Evolutionary conservation across 805 yeast species (phyloP).

Genomic region (Metschnikowia gruessii): DNA sequence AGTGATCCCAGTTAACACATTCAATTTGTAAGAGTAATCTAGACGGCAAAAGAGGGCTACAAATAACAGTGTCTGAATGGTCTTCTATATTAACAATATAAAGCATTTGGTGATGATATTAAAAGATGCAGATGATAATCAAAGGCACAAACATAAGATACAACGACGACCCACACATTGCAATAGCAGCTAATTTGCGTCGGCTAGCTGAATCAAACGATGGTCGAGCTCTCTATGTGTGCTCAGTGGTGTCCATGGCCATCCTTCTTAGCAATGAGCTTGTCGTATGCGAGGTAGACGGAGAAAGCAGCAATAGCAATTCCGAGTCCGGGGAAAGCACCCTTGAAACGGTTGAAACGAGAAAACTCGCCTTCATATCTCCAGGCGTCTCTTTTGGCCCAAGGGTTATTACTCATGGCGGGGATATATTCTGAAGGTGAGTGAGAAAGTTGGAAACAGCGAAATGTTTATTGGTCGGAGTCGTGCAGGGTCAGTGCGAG

Average conservation of each 20-base stretch:
- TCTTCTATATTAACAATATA: neutral
- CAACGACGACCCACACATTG: too few species aligned
- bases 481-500: slow-evolving; percentile 14
- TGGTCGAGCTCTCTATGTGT: neutral
- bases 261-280: slow-evolving; percentile 40
- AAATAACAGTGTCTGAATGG: neutral
- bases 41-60: neutral
- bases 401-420: slow-evolving; percentile 26
- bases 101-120: neutral
- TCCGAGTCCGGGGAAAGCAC: slow-evolving; percentile 78
- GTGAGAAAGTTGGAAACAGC: slow-evolving; percentile 6
- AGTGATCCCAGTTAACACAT: neutral
- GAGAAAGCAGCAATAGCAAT: slow-evolving; percentile 75
- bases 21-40: neutral
- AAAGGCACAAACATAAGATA: too few species aligned
- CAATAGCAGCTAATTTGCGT: too few species aligned
- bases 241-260: slow-evolving; percentile 25
- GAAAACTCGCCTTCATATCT: slow-evolving; percentile 82
- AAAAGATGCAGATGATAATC: too few species aligned
- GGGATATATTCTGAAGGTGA: neutral
- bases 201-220: neutral
- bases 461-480: slow-evolving; percentile 19
- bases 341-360: slow-evolving; percentile 62
- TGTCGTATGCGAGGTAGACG: slow-evolving; percentile 61
- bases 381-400: slow-evolving; percentile 77